These are phyloP conservation scores for Vigna angularis DNA, from an alignment of 306 rosid genomes.

Conservation along the genomic window DNA sequence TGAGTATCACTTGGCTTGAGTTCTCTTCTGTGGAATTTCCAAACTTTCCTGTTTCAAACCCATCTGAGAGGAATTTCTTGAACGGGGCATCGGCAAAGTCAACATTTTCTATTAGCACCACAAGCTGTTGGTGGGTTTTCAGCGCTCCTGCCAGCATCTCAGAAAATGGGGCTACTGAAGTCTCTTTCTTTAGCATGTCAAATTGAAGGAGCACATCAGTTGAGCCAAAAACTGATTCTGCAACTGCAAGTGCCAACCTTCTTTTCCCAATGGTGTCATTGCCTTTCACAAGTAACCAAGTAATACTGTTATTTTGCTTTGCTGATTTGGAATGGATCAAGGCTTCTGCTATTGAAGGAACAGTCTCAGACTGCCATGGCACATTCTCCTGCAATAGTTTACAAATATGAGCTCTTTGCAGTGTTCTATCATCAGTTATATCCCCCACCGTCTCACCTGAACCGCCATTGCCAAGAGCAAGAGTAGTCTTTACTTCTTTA, in stretches of 20 bases:
- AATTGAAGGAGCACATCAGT: constrained; percentile 59
- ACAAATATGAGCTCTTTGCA: constrained; percentile 62
- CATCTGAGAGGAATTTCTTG: constrained; percentile 65
- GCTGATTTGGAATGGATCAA: constrained; percentile 55
- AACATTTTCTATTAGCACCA: constrained; percentile 65
- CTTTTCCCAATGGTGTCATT: constrained; percentile 73
- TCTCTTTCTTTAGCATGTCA: constrained; percentile 57
- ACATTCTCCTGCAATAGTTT: constrained; percentile 76
- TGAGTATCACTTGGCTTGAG: constrained; percentile 58
- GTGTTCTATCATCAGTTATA: constrained; percentile 57
- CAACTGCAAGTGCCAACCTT: constrained; percentile 70
- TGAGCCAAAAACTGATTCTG: constrained; percentile 79
- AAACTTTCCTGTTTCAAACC: constrained; percentile 63
- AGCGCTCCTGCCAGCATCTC: constrained; percentile 57
- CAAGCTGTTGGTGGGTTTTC: constrained; percentile 63
- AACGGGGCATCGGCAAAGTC: constrained; percentile 70
- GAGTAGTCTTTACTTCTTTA: constrained; percentile 74
- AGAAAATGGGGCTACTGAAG: constrained; percentile 40
- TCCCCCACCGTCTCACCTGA: constrained; percentile 53
- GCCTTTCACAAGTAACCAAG: constrained; percentile 75
- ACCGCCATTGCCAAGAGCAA: constrained; percentile 73
- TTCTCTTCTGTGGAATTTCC: constrained; percentile 50
- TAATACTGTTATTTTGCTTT: constrained; percentile 44
- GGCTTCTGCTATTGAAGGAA: constrained; percentile 75
- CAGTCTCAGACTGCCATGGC: constrained; percentile 85